Percentiles rank a stretch among this genome's conserved stretches.
Evolutionary conservation across 2,329 filamentous ascomycete species (phyloP).

Genomic region (Colletotrichum theobromicola): DNA sequence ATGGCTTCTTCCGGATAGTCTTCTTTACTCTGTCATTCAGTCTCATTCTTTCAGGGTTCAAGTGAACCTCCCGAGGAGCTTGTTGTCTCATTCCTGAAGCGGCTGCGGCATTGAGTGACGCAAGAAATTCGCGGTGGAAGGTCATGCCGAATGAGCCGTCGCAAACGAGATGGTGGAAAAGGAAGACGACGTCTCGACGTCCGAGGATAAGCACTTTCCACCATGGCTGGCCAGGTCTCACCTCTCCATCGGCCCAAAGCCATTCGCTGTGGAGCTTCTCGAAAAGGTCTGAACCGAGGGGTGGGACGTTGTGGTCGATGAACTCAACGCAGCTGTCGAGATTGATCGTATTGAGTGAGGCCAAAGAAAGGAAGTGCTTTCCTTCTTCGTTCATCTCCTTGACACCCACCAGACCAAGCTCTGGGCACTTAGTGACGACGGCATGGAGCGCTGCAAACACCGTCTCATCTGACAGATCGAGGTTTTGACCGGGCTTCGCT

Average conservation of each 20-base stretch:
- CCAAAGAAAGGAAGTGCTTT: background rate
- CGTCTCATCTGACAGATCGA: background rate
- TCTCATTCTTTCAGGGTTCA: background rate
- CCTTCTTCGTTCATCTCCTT: background rate
- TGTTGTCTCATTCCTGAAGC: background rate
- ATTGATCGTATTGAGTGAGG: background rate
- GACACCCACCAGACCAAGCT: slow-evolving; percentile 21
- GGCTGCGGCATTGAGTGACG: background rate
- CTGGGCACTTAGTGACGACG: slow-evolving; percentile 21
- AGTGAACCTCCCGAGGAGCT: background rate
- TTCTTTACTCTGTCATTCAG: background rate
- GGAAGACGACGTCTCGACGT: slow-evolving; percentile 6
- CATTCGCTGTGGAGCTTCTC: slow-evolving; percentile 6
- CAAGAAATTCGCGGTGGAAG: slow-evolving; percentile 14
- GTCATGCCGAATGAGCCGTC: slow-evolving; percentile 13
- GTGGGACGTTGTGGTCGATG: background rate
- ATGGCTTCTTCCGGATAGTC: background rate
- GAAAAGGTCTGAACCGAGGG: background rate
- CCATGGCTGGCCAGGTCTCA: slow-evolving; percentile 2
- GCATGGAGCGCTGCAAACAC: slow-evolving; percentile 23
- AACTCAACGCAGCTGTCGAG: slow-evolving; percentile 16
- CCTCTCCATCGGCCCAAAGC: slow-evolving; percentile 2
- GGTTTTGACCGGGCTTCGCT: background rate
- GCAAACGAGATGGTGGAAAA: slow-evolving; percentile 16
- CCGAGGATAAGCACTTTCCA: slow-evolving; percentile 15